Evolutionary conservation across 2,329 filamentous ascomycete species (phyloP), one percentile per base, ranked within the genome.

Genomic region (Niveomyces coronatus): DNA sequence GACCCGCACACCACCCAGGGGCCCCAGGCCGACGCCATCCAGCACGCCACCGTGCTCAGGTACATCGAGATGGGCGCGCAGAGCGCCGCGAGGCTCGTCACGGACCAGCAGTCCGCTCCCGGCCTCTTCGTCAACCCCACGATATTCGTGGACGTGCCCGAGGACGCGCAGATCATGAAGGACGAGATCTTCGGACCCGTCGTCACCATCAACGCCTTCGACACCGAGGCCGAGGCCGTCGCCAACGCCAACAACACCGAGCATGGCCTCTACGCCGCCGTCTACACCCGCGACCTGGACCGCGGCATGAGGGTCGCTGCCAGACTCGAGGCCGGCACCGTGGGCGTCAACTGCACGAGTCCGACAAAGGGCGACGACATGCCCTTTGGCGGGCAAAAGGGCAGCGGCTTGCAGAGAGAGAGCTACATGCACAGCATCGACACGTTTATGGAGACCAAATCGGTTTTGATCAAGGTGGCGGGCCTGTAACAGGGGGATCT

Each of bases 171-270:
- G 40, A 67, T 79, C 35, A 71, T 70, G 55, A 65, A 68, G 15
- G 74, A 80, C 45, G 76, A 81, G 43, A 65, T 80, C 1, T 82
- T 82, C 44, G 76, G 77, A 0, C 76, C 77, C 0, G 76, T 82
- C 4, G 69, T 75, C 0, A 68, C 67, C 17, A 68, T 81, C 45
- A 67, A 67, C 37, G 66, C 44, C 58, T 60, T 62, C 39, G 47
- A 47, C 15, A 51, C 50, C 0, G 59, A 62, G 18, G 49, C 48
- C 0, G 56, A 62, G 28, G 59, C 54, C 0, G 35, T 62, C 1
- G 37, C 31, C 5, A 49, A 52, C 7, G 56, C 57, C 0, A 62
- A 62, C 32, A 46, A 74, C 44, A 70, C 67, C 1, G 66, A 62
- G 2, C 75, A 71, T 46, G 74, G 74, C 2, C 59, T 78, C 0